Conservation (phyloP, 2,329 filamentous ascomycete genomes). For the Aspergillus glaucus region DNA sequence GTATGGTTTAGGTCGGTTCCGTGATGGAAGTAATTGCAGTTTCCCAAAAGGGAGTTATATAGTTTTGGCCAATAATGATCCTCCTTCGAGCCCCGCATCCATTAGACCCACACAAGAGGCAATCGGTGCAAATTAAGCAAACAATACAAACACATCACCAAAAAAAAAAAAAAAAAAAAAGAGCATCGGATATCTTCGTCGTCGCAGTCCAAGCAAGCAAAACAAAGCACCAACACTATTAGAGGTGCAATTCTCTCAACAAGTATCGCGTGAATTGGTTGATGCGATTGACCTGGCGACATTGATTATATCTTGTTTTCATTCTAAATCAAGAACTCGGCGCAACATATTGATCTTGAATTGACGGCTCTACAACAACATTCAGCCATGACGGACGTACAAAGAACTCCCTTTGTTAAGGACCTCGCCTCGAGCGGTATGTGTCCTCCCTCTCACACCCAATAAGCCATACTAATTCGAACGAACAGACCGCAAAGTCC, state of each 20-base stretch:
- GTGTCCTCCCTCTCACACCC: slow-evolving; percentile 4
- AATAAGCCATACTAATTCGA: slow-evolving; percentile 3
- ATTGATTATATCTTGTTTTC: background rate
- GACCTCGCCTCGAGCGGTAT: slow-evolving; percentile 77
- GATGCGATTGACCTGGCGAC: background rate
- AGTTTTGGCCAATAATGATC: background rate
- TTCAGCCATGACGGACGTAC: slow-evolving; percentile 30
- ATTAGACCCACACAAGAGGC: background rate
- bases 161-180: slow-evolving; percentile 12
- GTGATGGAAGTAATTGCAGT: no score
- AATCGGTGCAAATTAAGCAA: background rate
- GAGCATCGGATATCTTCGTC: background rate
- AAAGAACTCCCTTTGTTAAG: slow-evolving; percentile 65
- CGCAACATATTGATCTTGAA: background rate
- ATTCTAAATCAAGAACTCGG: background rate
- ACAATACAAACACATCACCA: slow-evolving; percentile 10
- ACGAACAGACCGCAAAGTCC: slow-evolving; percentile 64
- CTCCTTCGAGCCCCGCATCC: background rate
- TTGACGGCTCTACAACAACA: background rate
- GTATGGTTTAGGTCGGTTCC: no score
- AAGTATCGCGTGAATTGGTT: background rate
- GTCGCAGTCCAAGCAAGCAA: background rate
- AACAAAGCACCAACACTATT: background rate
- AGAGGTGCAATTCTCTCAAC: background rate
- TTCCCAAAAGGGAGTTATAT: no score